Percentiles rank a stretch among this genome's conserved stretches.
phyloP scores from a whole-genome alignment of 73 alveolate species.

The Paramecium biaurelia region DNA sequence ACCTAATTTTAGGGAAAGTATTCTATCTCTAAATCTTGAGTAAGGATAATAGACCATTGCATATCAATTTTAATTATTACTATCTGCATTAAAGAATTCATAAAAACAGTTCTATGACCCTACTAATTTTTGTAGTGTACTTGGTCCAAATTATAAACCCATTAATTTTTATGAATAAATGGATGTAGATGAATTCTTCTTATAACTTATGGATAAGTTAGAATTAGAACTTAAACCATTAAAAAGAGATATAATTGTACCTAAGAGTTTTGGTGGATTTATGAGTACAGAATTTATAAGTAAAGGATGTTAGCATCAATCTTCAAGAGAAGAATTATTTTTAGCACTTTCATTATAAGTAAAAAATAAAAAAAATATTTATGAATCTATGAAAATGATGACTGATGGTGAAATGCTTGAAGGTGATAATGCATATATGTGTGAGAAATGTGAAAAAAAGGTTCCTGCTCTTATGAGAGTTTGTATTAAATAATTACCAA shows the following conservation, averaged over 20 bases:
- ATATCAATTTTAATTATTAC: constrained; percentile 85
- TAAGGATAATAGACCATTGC: constrained; percentile 72
- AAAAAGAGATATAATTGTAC: constrained; percentile 75
- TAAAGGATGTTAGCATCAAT: constrained; percentile 80
- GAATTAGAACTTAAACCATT: constrained; percentile 76
- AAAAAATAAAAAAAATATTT: constrained; percentile 84
- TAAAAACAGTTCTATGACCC: constrained; percentile 93
- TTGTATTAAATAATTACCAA: constrained; percentile 90
- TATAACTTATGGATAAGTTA: constrained; percentile 89
- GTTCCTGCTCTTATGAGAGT: constrained; percentile 91
- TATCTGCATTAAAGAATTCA: constrained; percentile 87
- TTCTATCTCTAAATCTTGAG: constrained; percentile 70
- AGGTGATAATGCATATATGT: constrained; percentile 95
- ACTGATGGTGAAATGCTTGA: constrained; percentile 96
- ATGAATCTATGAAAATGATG: constrained; percentile 85
- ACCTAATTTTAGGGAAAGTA: constrained; percentile 80
- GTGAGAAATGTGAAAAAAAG: constrained; percentile 95
- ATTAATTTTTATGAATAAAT: constrained; percentile 83
- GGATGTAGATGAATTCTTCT: constrained; percentile 96
- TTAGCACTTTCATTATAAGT: constrained; percentile 86
- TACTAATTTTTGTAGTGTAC: constrained; percentile 79
- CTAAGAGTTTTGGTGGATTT: constrained; percentile 88
- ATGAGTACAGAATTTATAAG: constrained; percentile 88
- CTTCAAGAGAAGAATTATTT: constrained; percentile 92
- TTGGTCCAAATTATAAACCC: constrained; percentile 83